Base-by-base conservation (phyloP, 208 protist genomes). In the Wallacemonas sp. region DNA sequence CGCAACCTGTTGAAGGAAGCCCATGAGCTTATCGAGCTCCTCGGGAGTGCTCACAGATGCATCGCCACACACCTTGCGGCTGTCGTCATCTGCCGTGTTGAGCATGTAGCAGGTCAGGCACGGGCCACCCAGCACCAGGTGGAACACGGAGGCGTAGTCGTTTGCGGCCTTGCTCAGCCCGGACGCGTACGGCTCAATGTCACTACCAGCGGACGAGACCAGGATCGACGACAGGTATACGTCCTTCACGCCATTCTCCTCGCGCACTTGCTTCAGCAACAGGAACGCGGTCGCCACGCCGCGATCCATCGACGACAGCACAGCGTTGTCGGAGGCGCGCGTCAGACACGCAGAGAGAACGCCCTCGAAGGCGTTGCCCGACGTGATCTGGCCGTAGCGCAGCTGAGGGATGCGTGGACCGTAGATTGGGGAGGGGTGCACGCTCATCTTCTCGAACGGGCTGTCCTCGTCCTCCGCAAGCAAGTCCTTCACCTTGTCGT, bases 351-450 rank as follows among this genome's bases (percentile, higher is more conserved):
- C 36, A 53, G 71, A 70, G 15, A 93, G 74, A 30, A 63, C 46
- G 22, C 82, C 79, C 55, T 90, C 87, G 69, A 91, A 93, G 2
- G 34, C 44, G 1, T 12, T 39, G 32, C 44, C 52, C 15, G 74
- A 76, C 9, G 74, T 84, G 36, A 93, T 67, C 46, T 62, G 60
- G 30, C 68, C 60, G 59, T 91, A 91, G 21, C 45, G 73, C 38
- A 93, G 65, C 44, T 91, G 76, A 52, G 55, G 71, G 12, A 93
- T 66, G 12, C 82, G 79, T 1, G 87, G 84, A 9, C 87, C 87
- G 70, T 82, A 87, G 37, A 93, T 89, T 6, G 87, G 87, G 4
- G 87, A 93, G 4, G 87, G 81, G 54, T 86, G 76, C 24, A 93
- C 72, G 17, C 53, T 58, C 3, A 91, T 58, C 42, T 71, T 71